A percentile compares a stretch with the other conserved stretches of the same genome.
Evolutionary conservation across 2,329 filamentous ascomycete species (phyloP).

Genomic region (Pseudopithomyces maydicus): DNA sequence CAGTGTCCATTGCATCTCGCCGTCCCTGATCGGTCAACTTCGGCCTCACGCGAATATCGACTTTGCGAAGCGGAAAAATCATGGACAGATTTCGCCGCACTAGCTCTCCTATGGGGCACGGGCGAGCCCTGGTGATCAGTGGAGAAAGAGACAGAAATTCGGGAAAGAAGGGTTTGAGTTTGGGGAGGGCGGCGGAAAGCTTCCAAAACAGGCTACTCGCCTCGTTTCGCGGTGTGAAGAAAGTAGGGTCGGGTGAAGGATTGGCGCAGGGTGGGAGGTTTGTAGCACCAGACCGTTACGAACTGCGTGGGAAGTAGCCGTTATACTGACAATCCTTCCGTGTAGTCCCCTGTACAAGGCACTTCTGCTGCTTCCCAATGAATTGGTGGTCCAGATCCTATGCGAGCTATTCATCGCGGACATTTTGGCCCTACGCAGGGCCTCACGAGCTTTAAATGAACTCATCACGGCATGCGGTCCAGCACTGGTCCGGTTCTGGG

Average conservation of each 20-base stretch:
- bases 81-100: conserved; percentile 26
- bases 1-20: neutral
- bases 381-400: conserved; percentile 41
- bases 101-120: conserved; percentile 22
- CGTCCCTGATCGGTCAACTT: conserved; percentile 10
- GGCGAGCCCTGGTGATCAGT: conserved; percentile 17
- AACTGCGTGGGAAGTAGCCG: neutral
- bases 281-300: neutral
- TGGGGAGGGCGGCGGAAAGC: conserved; percentile 38
- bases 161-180: conserved; percentile 36
- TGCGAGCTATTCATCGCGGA: conserved; percentile 41
- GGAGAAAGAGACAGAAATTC: conserved; percentile 17
- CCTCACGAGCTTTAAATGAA: conserved; percentile 38
- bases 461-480: conserved; percentile 38
- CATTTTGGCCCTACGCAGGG: conserved; percentile 36
- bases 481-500: conserved; percentile 42
- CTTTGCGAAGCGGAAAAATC: neutral
- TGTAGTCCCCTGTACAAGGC: conserved; percentile 36
- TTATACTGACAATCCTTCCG: conserved; percentile 8
- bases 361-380: conserved; percentile 40
- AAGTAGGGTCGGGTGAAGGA: conserved; percentile 23
- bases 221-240: conserved; percentile 36
- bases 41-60: conserved; percentile 6
- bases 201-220: conserved; percentile 38
- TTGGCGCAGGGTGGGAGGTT: conserved; percentile 32